Evolutionary conservation across 164 flowering plant species (phyloP).

Genomic region (Chimonanthus praecox): DNA sequence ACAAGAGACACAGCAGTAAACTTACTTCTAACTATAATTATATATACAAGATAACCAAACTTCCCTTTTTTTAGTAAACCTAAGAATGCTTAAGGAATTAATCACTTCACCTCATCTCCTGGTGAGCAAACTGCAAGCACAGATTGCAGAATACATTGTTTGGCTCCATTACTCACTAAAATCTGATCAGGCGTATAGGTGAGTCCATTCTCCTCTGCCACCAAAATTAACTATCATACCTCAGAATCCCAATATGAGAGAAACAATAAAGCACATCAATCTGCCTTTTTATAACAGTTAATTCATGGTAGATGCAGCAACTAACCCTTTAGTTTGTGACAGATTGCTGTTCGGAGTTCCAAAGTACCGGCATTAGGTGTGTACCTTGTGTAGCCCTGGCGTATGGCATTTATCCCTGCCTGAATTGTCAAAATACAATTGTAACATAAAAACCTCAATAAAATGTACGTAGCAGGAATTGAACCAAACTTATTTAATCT

Average conservation of each 20-base stretch:
- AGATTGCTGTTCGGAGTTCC: constrained; percentile 81
- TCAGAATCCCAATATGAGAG: neutral
- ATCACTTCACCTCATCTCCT: constrained; percentile 82
- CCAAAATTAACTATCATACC: constrained; percentile 10
- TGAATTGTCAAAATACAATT: constrained; percentile 13
- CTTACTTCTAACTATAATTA: neutral
- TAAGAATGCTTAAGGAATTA: neutral
- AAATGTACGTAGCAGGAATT: neutral
- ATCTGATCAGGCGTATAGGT: constrained; percentile 83
- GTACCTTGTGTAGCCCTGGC: constrained; percentile 87
- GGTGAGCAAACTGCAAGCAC: constrained; percentile 90
- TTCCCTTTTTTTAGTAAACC: neutral
- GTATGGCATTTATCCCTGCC: constrained; percentile 97
- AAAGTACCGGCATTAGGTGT: constrained; percentile 86
- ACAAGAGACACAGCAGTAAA: neutral
- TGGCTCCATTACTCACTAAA: constrained; percentile 94
- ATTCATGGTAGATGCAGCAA: neutral
- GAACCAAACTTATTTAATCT: neutral
- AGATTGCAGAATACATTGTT: constrained; percentile 77
- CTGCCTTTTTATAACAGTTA: too few relatives aligned
- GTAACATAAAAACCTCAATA: neutral
- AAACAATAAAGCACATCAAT: neutral
- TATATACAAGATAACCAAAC: neutral
- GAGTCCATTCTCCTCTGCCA: constrained; percentile 85
- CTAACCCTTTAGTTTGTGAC: constrained; percentile 78